Evolutionary conservation across 2,329 filamentous ascomycete genomes (phyloP).

Genomic region (Claviceps capensis): DNA sequence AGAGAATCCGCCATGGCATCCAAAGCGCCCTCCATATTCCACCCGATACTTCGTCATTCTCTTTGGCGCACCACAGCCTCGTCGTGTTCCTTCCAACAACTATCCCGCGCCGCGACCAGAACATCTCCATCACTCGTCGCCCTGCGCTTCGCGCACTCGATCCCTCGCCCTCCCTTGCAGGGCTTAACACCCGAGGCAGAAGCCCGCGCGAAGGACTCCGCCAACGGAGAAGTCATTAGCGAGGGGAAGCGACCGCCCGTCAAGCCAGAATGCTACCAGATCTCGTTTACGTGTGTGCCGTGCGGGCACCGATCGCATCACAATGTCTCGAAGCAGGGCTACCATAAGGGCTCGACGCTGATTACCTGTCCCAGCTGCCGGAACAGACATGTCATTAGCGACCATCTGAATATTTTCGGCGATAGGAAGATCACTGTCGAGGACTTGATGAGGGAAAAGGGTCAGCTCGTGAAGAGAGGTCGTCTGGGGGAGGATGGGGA

Average conservation of each 20-base stretch:
- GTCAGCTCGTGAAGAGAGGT: constrained; percentile 58
- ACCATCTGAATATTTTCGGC: constrained; percentile 71
- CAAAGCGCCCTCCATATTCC: constrained; percentile 10
- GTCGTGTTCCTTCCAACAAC: constrained; percentile 4
- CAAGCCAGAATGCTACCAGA: constrained; percentile 59
- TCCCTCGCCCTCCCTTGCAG: constrained; percentile 16
- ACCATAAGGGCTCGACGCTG: constrained; percentile 78
- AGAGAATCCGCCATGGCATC: constrained; percentile 16
- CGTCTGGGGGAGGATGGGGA: constrained; percentile 66
- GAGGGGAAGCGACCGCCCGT: constrained; percentile 15
- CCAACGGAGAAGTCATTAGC: constrained; percentile 12
- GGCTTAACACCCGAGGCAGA: constrained; percentile 3
- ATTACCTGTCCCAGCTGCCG: constrained; percentile 79
- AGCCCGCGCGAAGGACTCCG: constrained; percentile 3
- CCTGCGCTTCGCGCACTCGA: constrained; percentile 20
- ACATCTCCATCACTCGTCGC: constrained; percentile 6
- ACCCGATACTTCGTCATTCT: constrained; percentile 7
- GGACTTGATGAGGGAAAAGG: constrained; percentile 63
- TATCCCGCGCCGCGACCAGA: constrained; percentile 1
- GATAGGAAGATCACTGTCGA: constrained; percentile 58
- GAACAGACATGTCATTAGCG: constrained; percentile 81
- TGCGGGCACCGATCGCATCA: constrained; percentile 74
- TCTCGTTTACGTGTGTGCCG: constrained; percentile 86
- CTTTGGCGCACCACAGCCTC: constrained; percentile 9
- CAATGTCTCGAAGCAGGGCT: constrained; percentile 82